These are phyloP conservation scores for Russula emetica DNA, from an alignment of 768 basidiomycete species.

Conservation along the genomic window DNA sequence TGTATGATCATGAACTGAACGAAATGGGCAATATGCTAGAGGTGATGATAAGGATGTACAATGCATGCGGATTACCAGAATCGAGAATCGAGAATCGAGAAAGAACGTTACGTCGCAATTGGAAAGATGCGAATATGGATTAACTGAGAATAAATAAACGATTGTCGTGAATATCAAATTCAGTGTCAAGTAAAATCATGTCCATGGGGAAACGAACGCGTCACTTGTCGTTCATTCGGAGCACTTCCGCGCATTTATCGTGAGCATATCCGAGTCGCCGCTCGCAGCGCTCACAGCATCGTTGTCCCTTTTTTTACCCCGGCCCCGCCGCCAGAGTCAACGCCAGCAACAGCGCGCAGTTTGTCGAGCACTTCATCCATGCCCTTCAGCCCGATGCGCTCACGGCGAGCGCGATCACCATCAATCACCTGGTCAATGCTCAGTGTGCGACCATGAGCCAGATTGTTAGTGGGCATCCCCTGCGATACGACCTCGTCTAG, in stretches of 20 bases:
- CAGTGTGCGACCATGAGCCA: constrained; percentile 12
- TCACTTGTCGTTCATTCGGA: constrained; percentile 16
- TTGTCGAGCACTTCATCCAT: constrained; percentile 28
- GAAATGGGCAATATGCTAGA: constrained; percentile 19
- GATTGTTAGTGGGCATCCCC: background rate
- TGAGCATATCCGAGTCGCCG: constrained; percentile 11
- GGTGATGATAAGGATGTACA: constrained; percentile 26
- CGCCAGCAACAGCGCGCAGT: constrained; percentile 24
- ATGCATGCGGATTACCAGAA: constrained; percentile 23
- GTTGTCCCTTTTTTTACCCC: background rate
- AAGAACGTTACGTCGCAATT: constrained; percentile 15
- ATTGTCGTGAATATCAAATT: constrained; percentile 17
- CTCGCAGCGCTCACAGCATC: constrained; percentile 8
- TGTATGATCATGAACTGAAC: constrained; percentile 18
- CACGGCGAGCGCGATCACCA: constrained; percentile 19
- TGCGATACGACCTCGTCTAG: constrained; percentile 17
- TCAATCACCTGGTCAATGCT: constrained; percentile 29
- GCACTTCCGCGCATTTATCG: constrained; percentile 3
- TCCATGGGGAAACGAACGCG: constrained; percentile 15
- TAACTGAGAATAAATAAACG: constrained; percentile 13
- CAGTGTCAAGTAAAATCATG: background rate
- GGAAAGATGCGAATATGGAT: background rate
- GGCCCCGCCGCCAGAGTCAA: background rate
- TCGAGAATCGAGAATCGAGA: constrained; percentile 6
- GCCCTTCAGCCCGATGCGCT: constrained; percentile 23